Evolutionary conservation across 306 rosid genomes (phyloP), one percentile per base, ranked within the genome.

Genomic region (Luffa aegyptiaca): DNA sequence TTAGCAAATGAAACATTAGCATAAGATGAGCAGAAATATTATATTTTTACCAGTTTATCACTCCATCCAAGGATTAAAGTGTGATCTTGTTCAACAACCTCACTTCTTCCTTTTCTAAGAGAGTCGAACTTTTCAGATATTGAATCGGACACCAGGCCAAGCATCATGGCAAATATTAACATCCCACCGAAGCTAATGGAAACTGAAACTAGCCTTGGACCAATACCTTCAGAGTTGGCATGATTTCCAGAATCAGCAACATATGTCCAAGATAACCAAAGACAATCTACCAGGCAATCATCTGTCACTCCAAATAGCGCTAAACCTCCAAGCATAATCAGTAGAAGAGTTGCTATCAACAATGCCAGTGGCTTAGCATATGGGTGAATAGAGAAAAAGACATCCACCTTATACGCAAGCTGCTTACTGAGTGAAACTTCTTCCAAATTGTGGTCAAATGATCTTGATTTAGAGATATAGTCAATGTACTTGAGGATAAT

Each of bases 131-230:
- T 93, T 87, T 90, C 97, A 31, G 95, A 91, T 81, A 93, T 93
- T 69, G 97, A 85, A 85, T 93, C 98, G 14, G 98, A 91, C 53
- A 93, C 98, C 70, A 93, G 95, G 58, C 98, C 98, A 84, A 91
- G 98, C 98, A 93, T 90, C 97, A 93, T 93, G 76, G 98, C 98
- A 86, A 93, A 93, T 79, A 93, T 88, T 81, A 91, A 94, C 98
- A 93, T 93, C 83, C 98, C 97, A 3, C 97, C 98, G 80, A 93
- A 91, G 88, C 97, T 91, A 83, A 93, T 89, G 49, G 92, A 93
- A 86, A 93, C 89, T 1, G 98, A 93, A 81, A 91, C 98, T 49
- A 93, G 84, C 87, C 91, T 91, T n/a, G 91, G 89, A 26, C 92
- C 89, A 48, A 88, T 13, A 49, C 93, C 86, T 82, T 91, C 87